Base-by-base conservation (phyloP, 176 grass and related monocot genomes). In the Cenchrus fungigraminus region DNA sequence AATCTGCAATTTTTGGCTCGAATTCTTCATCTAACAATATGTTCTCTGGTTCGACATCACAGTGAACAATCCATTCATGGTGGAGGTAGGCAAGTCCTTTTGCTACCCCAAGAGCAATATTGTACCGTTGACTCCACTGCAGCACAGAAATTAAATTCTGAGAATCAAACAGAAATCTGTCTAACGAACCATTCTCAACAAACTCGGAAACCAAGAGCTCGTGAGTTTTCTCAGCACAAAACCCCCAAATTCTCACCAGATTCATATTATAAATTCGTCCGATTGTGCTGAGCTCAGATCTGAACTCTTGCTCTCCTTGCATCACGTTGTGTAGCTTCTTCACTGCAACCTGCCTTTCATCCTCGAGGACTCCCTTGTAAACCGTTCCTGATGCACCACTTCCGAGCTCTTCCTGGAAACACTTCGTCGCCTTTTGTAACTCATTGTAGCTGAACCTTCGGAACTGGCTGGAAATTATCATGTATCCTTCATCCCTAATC, bases 61-160 rank as follows among this genome's bases (percentile, higher is more conserved):
- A 97, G 9, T 97, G 91, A 9, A 92, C 82, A 0, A 92, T 84
- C 94, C 91, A 97, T 65, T 97, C 89, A 29, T 92, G 89, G 28
- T 97, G 94, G 25, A 97, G 89, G 71, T 94, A 92, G 4, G 88
- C 88, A 22, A 92, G 25, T 17, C 88, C 90, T 80, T 90, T 88
- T 4, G 71, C 86, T 0, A 92, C 79, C 3, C 90, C 87, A 25
- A 94, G 40, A 14, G 91, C 89, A 8, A 94, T 92, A 55, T 84
- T 89, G 75, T 60, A 92, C 59, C 90, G 90, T 71, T 83, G 19
- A 3, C 20, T 74, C 90, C 93, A 92, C 47, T 70, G 19, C 15
- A 95, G 79, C 53, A 83, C 16, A 56, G 5, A 8, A 66, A 12
- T 29, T 2, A 9, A 19, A 12, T 19, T 73, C 4, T 88, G 56